These are phyloP conservation scores for Edaphochlamys debaryana DNA, from an alignment of 139 green algal species.

Conservation along the genomic window DNA sequence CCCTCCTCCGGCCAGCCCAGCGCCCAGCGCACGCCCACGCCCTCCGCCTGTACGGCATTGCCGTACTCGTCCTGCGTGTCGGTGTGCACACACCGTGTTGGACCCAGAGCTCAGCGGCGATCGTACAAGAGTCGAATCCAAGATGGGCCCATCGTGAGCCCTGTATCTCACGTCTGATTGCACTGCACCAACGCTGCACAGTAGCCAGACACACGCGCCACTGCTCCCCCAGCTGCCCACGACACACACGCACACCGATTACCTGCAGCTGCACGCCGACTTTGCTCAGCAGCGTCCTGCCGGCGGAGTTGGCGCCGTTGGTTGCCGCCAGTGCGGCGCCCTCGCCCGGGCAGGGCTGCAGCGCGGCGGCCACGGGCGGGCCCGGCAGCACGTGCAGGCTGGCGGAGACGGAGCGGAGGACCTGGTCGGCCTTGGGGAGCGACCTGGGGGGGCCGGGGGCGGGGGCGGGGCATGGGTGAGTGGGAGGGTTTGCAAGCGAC, in stretches of 20 bases:
- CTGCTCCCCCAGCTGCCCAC: too few relatives aligned
- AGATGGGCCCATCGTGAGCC: too few relatives aligned
- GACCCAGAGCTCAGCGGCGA: too few relatives aligned
- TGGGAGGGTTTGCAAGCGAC: too few relatives aligned
- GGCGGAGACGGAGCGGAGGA: conserved; percentile 57
- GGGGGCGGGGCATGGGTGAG: too few relatives aligned
- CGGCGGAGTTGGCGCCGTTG: conserved; percentile 45
- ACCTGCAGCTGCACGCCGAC: conserved; percentile 68
- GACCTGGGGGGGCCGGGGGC: too few relatives aligned
- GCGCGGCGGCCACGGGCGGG: conserved; percentile 28
- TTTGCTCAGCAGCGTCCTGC: conserved; percentile 52
- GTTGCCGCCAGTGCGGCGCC: conserved; percentile 31
- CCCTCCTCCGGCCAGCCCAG: conserved; percentile 42
- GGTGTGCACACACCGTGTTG: too few relatives aligned
- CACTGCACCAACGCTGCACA: too few relatives aligned
- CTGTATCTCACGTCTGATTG: too few relatives aligned
- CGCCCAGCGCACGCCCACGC: conserved; percentile 55
- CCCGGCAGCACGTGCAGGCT: conserved; percentile 54
- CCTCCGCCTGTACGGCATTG: conserved; percentile 53
- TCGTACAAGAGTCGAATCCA: too few relatives aligned
- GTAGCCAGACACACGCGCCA: too few relatives aligned
- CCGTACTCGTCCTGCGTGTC: conserved; percentile 59
- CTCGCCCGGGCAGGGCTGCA: conserved; percentile 36
- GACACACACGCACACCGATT: too few relatives aligned
- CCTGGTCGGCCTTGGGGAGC: conserved; percentile 33